phyloP scores from a whole-genome alignment of 768 basidiomycete species.

The Boletus pseudo-olivaceus region DNA sequence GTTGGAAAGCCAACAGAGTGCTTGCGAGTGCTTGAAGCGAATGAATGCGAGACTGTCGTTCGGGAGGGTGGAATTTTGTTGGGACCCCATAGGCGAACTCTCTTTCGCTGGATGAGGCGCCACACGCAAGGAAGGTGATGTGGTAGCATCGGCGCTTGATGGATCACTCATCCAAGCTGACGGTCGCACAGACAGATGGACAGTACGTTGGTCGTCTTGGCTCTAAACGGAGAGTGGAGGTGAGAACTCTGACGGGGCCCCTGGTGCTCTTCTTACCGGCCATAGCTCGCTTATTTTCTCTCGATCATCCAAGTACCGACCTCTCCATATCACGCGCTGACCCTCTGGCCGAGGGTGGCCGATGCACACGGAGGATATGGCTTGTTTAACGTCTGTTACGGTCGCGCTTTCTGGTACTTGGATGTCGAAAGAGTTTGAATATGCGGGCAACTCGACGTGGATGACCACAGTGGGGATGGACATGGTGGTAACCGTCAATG shows the following conservation, averaged over 20 bases:
- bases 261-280: conserved; percentile 46
- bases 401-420: conserved; percentile 46
- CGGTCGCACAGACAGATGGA: conserved; percentile 79
- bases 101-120: background rate
- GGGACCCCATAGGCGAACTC: background rate
- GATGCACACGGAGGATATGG: conserved; percentile 56
- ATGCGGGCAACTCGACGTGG: conserved; percentile 73
- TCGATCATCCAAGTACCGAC: conserved; percentile 59
- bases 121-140: conserved; percentile 4
- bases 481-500: conserved; percentile 15
- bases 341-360: conserved; percentile 68
- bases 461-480: conserved; percentile 35
- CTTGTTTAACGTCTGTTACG: conserved; percentile 62
- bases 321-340: conserved; percentile 74
- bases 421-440: conserved; percentile 63
- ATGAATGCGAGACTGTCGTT: conserved; percentile 16
- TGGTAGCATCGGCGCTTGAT: conserved; percentile 32
- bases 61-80: background rate
- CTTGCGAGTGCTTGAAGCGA: conserved; percentile 25
- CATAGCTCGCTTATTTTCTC: conserved; percentile 67
- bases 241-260: conserved; percentile 2
- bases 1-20: conserved; percentile 23
- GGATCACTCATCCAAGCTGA: conserved; percentile 66
- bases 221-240: conserved; percentile 34
- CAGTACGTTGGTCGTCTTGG: conserved; percentile 52